Conservation (phyloP, 2,329 filamentous ascomycete species). For the Blumeriella jaapii region DNA sequence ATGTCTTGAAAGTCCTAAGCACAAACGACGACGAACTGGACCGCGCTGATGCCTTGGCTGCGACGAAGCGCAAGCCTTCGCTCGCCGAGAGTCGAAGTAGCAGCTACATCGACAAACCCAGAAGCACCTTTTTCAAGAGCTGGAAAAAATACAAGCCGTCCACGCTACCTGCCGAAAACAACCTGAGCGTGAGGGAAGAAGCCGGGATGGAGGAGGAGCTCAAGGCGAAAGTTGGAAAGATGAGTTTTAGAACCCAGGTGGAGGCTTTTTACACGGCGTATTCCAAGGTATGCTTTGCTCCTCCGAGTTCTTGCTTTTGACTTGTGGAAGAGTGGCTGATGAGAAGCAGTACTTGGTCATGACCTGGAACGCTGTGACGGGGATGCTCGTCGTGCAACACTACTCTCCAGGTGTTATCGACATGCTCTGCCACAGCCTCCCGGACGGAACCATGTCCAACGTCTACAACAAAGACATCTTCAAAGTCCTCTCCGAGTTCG, state of each 20-base stretch:
- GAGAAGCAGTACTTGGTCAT: constrained; percentile 30
- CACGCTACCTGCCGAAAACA: not conserved
- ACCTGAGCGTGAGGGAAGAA: constrained; percentile 16
- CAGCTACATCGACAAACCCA: too few relatives aligned
- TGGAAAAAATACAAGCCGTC: constrained; percentile 19
- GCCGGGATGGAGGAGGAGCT: constrained; percentile 33
- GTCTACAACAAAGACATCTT: constrained; percentile 41
- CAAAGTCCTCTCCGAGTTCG: constrained; percentile 38
- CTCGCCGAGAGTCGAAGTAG: constrained; percentile 8
- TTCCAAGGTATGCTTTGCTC: constrained; percentile 28
- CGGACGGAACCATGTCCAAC: constrained; percentile 25
- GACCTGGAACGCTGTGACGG: constrained; percentile 22
- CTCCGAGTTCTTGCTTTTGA: not conserved
- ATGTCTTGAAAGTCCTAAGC: constrained; percentile 39
- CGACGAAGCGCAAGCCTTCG: constrained; percentile 13
- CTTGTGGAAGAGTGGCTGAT: too few relatives aligned
- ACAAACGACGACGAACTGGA: constrained; percentile 27
- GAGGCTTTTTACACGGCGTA: constrained; percentile 34
- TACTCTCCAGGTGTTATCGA: constrained; percentile 37
- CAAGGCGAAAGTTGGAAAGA: constrained; percentile 27
- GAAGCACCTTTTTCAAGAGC: constrained; percentile 21
- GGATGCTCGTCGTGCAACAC: constrained; percentile 32
- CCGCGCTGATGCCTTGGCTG: constrained; percentile 14
- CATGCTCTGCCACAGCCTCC: constrained; percentile 33
- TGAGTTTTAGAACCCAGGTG: constrained; percentile 30